Percentiles rank a stretch among this genome's conserved stretches.
Conservation (phyloP, 2,329 filamentous ascomycete genomes). For the Falciphora oryzae region DNA sequence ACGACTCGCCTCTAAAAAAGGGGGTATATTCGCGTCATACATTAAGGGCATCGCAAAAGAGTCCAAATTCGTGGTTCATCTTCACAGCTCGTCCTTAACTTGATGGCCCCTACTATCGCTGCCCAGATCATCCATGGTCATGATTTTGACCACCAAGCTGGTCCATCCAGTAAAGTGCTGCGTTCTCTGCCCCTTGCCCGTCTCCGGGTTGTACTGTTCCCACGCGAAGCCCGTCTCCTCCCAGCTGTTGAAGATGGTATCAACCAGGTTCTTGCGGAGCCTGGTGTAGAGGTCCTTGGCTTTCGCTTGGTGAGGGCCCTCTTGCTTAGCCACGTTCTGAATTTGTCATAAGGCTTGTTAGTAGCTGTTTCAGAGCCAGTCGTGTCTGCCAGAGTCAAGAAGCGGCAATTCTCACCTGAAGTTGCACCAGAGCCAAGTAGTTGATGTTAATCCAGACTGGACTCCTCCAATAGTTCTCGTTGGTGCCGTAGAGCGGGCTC, state of each 20-base stretch:
- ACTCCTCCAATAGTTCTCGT: slow-evolving; percentile 95
- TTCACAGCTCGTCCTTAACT: slow-evolving; percentile 5
- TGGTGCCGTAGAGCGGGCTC: slow-evolving; percentile 78
- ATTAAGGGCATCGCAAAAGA: background rate
- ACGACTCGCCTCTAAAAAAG: background rate
- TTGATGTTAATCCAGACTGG: slow-evolving; percentile 97
- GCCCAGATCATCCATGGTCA: slow-evolving; percentile 77
- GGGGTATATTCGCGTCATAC: background rate
- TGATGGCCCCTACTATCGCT: slow-evolving; percentile 16
- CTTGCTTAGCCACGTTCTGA: slow-evolving; percentile 58
- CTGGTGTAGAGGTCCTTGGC: slow-evolving; percentile 69
- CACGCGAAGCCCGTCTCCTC: slow-evolving; percentile 90
- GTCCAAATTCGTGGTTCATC: background rate
- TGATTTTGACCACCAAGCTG: slow-evolving; percentile 95
- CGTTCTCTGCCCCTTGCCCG: slow-evolving; percentile 85
- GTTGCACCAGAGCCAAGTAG: slow-evolving; percentile 74
- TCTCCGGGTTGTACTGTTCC: slow-evolving; percentile 97
- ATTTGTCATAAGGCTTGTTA: background rate
- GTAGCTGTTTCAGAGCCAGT: background rate
- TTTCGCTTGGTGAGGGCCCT: slow-evolving; percentile 61
- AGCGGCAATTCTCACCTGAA: slow-evolving; percentile 48
- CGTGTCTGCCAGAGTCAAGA: background rate
- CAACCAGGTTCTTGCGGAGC: slow-evolving; percentile 77
- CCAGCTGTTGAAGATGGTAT: slow-evolving; percentile 87
- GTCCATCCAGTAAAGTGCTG: slow-evolving; percentile 99